A percentile compares a stretch with the other conserved stretches of the same genome.
Conservation (phyloP, 176 grass and related monocot species). For the Tillandsia leiboldiana region DNA sequence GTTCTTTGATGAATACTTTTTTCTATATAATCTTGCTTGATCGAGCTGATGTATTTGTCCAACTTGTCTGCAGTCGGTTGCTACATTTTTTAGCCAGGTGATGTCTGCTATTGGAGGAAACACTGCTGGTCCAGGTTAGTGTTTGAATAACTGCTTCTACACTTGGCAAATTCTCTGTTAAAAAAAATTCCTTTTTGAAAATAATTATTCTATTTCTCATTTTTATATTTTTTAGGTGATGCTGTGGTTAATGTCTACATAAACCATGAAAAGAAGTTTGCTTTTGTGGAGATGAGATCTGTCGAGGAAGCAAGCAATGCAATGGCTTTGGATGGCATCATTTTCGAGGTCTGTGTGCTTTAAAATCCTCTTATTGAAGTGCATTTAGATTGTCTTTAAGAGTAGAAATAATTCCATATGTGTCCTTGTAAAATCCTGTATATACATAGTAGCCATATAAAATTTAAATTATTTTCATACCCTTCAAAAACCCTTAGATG, state of each 20-base stretch:
- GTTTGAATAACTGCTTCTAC: background rate
- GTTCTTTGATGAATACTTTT: too few species aligned
- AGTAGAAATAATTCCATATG: too few species aligned
- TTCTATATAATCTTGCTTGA: too few species aligned
- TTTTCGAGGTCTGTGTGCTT: slow-evolving; percentile 51
- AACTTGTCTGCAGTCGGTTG: slow-evolving; percentile 59
- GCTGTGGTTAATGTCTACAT: slow-evolving; percentile 98
- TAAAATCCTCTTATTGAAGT: background rate
- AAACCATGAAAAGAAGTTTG: slow-evolving; percentile 99
- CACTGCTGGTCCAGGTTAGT: slow-evolving; percentile 81
- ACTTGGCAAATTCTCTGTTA: background rate
- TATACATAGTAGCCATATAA: too few species aligned
- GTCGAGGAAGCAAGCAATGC: slow-evolving; percentile 99
- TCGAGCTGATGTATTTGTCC: slow-evolving; percentile 11
- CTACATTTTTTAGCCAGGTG: slow-evolving; percentile 90
- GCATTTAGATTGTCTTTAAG: background rate
- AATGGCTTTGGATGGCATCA: slow-evolving; percentile 95
- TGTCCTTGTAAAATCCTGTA: too few species aligned
- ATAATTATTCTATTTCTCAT: background rate
- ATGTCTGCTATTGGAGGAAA: slow-evolving; percentile 97
- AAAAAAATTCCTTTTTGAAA: background rate
- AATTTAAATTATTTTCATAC: too few species aligned
- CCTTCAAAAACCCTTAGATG: too few species aligned
- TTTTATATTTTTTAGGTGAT: slow-evolving; percentile 43
- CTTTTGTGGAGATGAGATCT: slow-evolving; percentile 99